These are phyloP conservation scores for Moringa oleifera DNA, from an alignment of 345 rosid genomes.

Conservation along the genomic window DNA sequence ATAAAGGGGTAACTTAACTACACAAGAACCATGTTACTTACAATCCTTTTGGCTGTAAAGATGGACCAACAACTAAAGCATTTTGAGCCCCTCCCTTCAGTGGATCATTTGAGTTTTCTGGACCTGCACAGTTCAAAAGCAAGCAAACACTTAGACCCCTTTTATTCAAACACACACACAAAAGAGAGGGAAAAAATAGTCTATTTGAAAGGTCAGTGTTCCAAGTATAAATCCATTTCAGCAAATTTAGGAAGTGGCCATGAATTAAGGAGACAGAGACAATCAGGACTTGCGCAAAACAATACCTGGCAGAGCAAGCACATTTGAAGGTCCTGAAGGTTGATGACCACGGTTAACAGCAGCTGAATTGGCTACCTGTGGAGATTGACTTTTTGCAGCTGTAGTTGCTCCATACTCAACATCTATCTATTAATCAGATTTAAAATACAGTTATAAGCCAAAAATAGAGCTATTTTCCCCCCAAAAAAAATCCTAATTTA, in stretches of 20 bases:
- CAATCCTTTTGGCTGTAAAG: slow-evolving; percentile 57
- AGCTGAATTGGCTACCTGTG: slow-evolving; percentile 30
- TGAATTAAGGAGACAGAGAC: not conserved
- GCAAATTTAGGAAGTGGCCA: not conserved
- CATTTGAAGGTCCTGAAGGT: slow-evolving; percentile 37
- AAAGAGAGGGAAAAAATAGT: no score
- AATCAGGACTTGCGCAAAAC: not conserved
- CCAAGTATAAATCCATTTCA: no score
- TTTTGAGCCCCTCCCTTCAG: slow-evolving; percentile 50
- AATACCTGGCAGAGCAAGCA: slow-evolving; percentile 74
- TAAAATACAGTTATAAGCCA: not conserved
- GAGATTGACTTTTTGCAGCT: slow-evolving; percentile 32
- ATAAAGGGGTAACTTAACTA: not conserved
- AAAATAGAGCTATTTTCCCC: no score
- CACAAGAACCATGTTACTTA: slow-evolving; percentile 28
- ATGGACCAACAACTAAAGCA: slow-evolving; percentile 80
- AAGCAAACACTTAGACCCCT: not conserved
- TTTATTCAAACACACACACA: not conserved
- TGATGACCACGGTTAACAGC: slow-evolving; percentile 24
- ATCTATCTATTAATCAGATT: slow-evolving; percentile 36
- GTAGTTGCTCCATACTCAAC: slow-evolving; percentile 56
- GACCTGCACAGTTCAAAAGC: slow-evolving; percentile 38
- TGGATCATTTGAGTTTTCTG: slow-evolving; percentile 48
- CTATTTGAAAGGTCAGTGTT: no score
- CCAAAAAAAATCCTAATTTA: not conserved